A percentile compares a stretch with the other conserved stretches of the same genome.
Conservation (phyloP, 768 basidiomycete genomes). For the Holtermanniella nyarrowii region DNA sequence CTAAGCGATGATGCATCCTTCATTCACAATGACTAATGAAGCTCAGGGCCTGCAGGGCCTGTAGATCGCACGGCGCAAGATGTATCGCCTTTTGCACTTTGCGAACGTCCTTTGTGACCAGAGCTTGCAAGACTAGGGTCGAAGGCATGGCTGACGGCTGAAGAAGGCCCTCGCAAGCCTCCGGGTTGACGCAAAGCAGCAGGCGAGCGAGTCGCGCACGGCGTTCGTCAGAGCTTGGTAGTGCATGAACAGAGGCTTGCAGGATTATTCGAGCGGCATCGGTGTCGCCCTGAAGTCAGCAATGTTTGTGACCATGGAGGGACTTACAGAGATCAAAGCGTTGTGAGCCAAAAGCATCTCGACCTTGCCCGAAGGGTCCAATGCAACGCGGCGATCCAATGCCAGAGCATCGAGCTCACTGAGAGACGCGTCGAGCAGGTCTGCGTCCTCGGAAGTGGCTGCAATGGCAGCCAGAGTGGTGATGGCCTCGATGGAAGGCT, state of each 20-base stretch:
- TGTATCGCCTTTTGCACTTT: constrained; percentile 4
- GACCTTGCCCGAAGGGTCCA: constrained; percentile 63
- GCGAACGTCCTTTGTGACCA: not conserved
- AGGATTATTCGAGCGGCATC: constrained; percentile 1
- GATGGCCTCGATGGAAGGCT: constrained; percentile 69
- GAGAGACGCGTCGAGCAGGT: constrained; percentile 72
- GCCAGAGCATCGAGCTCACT: constrained; percentile 67
- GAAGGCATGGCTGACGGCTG: too few species aligned
- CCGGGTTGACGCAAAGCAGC: not conserved
- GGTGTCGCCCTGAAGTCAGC: constrained; percentile 1
- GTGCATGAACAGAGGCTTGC: not conserved
- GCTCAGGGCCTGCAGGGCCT: too few species aligned
- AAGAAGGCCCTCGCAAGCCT: not conserved
- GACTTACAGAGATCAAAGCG: constrained; percentile 58
- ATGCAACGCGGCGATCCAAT: constrained; percentile 52
- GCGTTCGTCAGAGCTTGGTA: not conserved
- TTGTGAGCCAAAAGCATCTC: constrained; percentile 63
- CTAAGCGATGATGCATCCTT: too few species aligned
- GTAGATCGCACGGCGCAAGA: too few species aligned
- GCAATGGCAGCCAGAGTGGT: constrained; percentile 83
- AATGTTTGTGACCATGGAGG: not conserved
- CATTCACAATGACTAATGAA: too few species aligned
- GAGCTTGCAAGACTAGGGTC: too few species aligned
- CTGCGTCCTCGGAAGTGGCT: constrained; percentile 57
- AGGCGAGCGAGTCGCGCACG: not conserved